Evolutionary conservation across 371 early-diverging fungal species (phyloP).

Genomic region (Mucor sp.): DNA sequence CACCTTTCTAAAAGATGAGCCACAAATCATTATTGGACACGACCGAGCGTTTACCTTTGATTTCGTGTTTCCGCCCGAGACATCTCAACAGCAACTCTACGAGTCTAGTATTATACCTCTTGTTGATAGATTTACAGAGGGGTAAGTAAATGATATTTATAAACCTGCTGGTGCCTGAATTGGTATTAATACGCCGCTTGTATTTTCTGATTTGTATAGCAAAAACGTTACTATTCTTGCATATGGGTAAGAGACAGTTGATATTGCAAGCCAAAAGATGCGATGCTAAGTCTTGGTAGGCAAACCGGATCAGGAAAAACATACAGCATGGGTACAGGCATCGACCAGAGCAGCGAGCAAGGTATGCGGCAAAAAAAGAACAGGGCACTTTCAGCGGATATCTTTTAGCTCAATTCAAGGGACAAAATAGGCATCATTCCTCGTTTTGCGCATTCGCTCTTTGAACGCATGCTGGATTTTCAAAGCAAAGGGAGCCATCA

Average conservation of each 20-base stretch:
- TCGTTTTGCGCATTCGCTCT: conserved; percentile 70
- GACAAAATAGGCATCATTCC: conserved; percentile 73
- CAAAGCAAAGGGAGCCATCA: conserved; percentile 15
- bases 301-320: conserved; percentile 84
- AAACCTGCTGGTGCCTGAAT: conserved; percentile 48
- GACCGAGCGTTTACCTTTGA: conserved; percentile 78
- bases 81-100: conserved; percentile 71
- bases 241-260: conserved; percentile 74
- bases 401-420: neutral
- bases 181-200: neutral
- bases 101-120: conserved; percentile 65
- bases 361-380: neutral
- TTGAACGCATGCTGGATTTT: conserved; percentile 29
- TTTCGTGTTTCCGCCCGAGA: conserved; percentile 67
- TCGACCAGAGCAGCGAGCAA: conserved; percentile 15
- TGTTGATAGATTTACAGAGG: conserved; percentile 77
- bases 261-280: neutral
- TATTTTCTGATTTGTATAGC: conserved; percentile 25
- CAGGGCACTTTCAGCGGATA: neutral
- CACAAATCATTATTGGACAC: conserved; percentile 46
- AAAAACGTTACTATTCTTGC: conserved; percentile 88
- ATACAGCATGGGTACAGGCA: conserved; percentile 91
- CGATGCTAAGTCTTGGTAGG: neutral
- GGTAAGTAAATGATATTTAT: conserved; percentile 51
- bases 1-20: conserved; percentile 49